Evolutionary conservation across 345 rosid genomes (phyloP), one percentile per base, ranked within the genome.

Genomic region (Aquilaria yunnanensis): DNA sequence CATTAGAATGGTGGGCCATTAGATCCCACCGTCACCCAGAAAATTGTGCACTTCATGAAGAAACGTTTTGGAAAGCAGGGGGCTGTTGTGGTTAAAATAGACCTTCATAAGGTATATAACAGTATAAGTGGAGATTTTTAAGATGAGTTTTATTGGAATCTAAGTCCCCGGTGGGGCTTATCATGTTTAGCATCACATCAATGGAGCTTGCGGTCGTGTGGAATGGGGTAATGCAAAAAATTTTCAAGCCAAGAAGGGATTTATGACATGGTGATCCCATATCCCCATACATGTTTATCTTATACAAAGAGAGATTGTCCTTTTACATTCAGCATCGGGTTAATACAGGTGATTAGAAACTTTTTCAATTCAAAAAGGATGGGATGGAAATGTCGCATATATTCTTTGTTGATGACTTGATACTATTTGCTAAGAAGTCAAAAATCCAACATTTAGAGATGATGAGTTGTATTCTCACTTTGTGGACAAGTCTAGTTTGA

Each of bases 241-340:
- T 31, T 53, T 53, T 53, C 23, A 3, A 9, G 14, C 56, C 56
- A 7, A 37, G 29, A 3, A 13, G 46, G 10, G 60, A 57, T 0
- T 10, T 56, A 1, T 2, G 61, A 1, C 54, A 65, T 5, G 61
- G 68, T 3, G 68, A 56, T 10, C n/a, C 61, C 0, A 3, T 55
- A 5, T 63, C 66, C 6, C 66, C 66, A 0, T 63, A 63, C 32
- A 2, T 63, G 0, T 63, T 63, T 32, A 31, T 63, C 7, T 48
- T 56, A 2, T 55, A 32, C 8, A 14, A 46, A 13, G 61, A 65
- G n/a, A 6, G 13, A 8, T 5, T 55, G 2, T 4, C 16, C 16
- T 16, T 16, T 16, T 16, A 16, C 16, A 16, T 16, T 16, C 0
- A 16, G 16, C 16, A 16, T 2, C 12, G 5, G 5, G 54, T 46